These are phyloP conservation scores for Calocybe gangraenosa DNA, from an alignment of 768 basidiomycete genomes.

Conservation along the genomic window DNA sequence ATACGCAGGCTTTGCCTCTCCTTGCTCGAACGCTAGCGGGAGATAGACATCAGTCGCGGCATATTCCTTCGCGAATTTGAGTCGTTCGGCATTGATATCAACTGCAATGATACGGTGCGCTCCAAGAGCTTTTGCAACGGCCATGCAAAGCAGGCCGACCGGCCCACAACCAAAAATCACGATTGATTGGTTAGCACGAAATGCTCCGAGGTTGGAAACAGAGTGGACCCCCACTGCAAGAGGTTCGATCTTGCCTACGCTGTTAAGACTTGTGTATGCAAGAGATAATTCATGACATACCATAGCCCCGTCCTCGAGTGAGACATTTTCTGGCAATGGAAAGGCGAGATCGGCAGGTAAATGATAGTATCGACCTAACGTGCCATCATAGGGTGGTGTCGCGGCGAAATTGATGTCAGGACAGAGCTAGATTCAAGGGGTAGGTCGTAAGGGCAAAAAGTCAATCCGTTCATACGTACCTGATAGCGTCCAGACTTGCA, in stretches of 20 bases:
- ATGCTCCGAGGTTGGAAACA: constrained; percentile 67
- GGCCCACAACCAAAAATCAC: constrained; percentile 89
- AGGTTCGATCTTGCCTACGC: constrained; percentile 73
- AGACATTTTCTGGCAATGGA: constrained; percentile 75
- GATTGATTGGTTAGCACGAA: constrained; percentile 73
- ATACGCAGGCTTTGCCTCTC: constrained; percentile 67
- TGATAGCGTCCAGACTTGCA: constrained; percentile 86
- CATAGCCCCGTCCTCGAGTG: constrained; percentile 94
- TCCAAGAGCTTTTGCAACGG: constrained; percentile 91
- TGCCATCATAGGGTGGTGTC: constrained; percentile 92
- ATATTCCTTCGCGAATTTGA: constrained; percentile 84
- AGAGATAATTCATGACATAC: constrained; percentile 29
- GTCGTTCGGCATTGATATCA: constrained; percentile 70
- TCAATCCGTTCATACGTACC: constrained; percentile 32
- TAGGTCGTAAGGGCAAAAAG: not conserved
- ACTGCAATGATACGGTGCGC: constrained; percentile 82
- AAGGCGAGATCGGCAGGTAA: constrained; percentile 85
- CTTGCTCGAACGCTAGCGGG: constrained; percentile 55
- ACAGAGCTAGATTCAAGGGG: constrained; percentile 55
- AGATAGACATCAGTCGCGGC: constrained; percentile 75
- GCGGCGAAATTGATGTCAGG: constrained; percentile 86
- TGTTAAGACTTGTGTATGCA: constrained; percentile 1
- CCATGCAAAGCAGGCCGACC: constrained; percentile 86
- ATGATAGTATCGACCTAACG: constrained; percentile 81
- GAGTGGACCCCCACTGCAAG: constrained; percentile 91